Base-by-base conservation (phyloP, 495 filamentous ascomycete species). In the Daldinia decipiens region DNA sequence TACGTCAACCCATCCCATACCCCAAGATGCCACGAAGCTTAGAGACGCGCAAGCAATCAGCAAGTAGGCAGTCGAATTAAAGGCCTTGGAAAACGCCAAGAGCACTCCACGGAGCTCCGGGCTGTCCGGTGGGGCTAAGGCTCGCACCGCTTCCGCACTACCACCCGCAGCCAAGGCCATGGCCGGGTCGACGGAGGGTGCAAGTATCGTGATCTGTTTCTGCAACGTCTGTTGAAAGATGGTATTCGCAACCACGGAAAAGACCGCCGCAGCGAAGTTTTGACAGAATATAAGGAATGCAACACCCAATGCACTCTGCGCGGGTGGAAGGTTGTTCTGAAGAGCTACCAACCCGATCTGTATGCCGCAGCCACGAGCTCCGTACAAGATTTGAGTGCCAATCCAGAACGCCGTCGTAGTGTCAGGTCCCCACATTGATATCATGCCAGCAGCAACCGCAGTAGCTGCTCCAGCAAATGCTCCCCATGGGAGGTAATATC, bases 341-440 rank as follows among this genome's bases (percentile, higher is more conserved):
- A 86, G 79, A 9, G 88, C 83, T 36, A 89, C 78, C 27, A 88
- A 63, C 13, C 84, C 83, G 29, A 84, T 73, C 61, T 88, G 86
- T 59, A 87, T 78, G 1, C 80, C 85, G 0, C 71, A 82, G 45
- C 82, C 82, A n/a, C 85, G 84, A 15, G 79, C 60, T 8, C 88
- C 88, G 9, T 79, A 80, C 5, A 91, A 70, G 34, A 89, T 82
- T 68, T 90, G 87, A 70, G 87, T 90, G 11, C 88, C 87, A 36
- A 88, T 78, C 89, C 88, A 91, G 79, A 84, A 72, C 24, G 74
- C 81, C 2, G 76, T 74, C 4, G 77, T 40, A 13, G 85, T 88
- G 15, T 70, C 53, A 2, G 84, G 82, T 1, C 72, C 69, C 31
- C 86, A 79, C 12, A 84, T 86, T 24, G 85, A 84, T 19, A 87